Evolutionary conservation across 805 yeast genomes (phyloP).

Genomic region (Komagataella kurtzmanii): DNA sequence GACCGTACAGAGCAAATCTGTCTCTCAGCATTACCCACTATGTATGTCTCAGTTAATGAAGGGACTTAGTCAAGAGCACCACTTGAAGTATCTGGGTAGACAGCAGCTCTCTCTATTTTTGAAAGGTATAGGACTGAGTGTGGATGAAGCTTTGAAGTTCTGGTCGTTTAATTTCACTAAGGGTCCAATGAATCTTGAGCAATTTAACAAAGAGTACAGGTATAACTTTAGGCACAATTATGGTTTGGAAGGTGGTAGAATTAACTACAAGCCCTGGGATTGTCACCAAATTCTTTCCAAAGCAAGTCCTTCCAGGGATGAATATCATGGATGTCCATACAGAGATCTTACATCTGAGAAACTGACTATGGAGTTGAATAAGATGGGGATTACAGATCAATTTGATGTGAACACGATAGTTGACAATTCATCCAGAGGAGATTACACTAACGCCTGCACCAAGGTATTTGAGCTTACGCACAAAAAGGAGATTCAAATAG

Average conservation of each 20-base stretch:
- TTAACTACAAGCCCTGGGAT: slow-evolving; percentile 75
- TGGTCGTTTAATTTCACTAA: slow-evolving; percentile 68
- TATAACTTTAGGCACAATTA: slow-evolving; percentile 83
- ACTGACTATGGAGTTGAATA: slow-evolving; percentile 38
- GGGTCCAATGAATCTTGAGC: slow-evolving; percentile 45
- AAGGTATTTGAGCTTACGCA: slow-evolving; percentile 72
- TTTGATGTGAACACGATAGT: slow-evolving; percentile 39
- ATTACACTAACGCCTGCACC: slow-evolving; percentile 81
- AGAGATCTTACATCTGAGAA: slow-evolving; percentile 59
- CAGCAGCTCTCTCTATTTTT: slow-evolving; percentile 76
- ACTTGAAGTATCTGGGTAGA: slow-evolving; percentile 73
- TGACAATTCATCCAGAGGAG: slow-evolving; percentile 54
- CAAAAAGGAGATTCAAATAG: slow-evolving; percentile 24
- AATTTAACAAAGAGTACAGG: slow-evolving; percentile 76
- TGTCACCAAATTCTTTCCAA: slow-evolving; percentile 66
- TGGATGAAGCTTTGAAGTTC: slow-evolving; percentile 79
- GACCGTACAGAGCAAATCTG: slow-evolving; percentile 39
- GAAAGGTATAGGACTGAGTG: slow-evolving; percentile 78
- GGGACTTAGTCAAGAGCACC: slow-evolving; percentile 47
- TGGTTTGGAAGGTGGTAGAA: slow-evolving; percentile 85
- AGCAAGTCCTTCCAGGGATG: slow-evolving; percentile 54
- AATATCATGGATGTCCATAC: slow-evolving; percentile 90
- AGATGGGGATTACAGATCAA: slow-evolving; percentile 46
- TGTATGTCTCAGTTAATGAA: slow-evolving; percentile 61
- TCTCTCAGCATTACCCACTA: slow-evolving; percentile 62